phyloP scores from a whole-genome alignment of 805 yeast genomes.

The Wickerhamia fluorescens region DNA sequence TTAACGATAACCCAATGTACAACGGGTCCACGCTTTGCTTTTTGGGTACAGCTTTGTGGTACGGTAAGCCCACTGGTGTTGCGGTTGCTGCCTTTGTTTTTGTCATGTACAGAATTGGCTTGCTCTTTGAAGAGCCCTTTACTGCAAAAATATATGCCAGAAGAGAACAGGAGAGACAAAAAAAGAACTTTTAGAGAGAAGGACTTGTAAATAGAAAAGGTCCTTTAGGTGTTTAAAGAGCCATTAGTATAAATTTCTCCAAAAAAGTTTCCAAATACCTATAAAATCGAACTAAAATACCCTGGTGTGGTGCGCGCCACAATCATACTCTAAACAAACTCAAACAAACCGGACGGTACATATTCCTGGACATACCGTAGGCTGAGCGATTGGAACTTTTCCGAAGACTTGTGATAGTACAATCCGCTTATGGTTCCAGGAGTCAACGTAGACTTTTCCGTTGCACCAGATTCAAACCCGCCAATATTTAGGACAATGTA shows the following conservation, averaged over 20 bases:
- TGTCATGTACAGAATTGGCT: conserved; percentile 76
- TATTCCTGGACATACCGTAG: conserved; percentile 47
- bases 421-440: conserved; percentile 75
- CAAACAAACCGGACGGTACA: conserved; percentile 26
- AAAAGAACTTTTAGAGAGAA: conserved; percentile 9
- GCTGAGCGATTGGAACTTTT: conserved; percentile 71
- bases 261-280: no score
- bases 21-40: conserved; percentile 86
- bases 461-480: conserved; percentile 5
- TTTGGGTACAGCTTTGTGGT: conserved; percentile 83
- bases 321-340: no score
- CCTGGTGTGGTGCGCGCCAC: no score
- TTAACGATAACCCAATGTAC: conserved; percentile 93
- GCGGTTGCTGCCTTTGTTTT: conserved; percentile 65
- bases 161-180: conserved; percentile 37
- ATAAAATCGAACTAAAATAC: no score
- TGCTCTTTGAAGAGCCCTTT: conserved; percentile 91
- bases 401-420: conserved; percentile 76
- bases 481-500: conserved; percentile 77
- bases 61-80: conserved; percentile 87
- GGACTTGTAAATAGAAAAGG: conserved; percentile 3
- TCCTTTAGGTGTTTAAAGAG: no score
- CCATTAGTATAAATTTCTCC: no score
- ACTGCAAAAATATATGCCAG: conserved; percentile 86
- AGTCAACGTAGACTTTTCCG: conserved; percentile 9